Evolutionary conservation across 164 flowering plant species (phyloP).

Genomic region (Tetrastigma voinierianum): DNA sequence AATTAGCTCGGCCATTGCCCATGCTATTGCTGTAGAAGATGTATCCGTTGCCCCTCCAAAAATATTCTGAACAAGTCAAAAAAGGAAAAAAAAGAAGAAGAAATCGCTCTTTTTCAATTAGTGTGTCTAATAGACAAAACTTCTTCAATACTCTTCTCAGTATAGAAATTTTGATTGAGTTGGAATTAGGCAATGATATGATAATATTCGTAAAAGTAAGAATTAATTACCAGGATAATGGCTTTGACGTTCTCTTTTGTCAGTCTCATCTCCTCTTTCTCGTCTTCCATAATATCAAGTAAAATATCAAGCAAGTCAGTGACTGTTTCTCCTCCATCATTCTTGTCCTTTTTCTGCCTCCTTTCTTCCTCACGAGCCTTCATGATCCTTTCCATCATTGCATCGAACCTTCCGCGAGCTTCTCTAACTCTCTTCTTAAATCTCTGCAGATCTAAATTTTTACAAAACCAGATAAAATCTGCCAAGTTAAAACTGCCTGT

Average conservation of each 20-base stretch:
- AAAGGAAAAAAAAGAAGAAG: too few relatives aligned
- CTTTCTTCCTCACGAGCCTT: constrained; percentile 16
- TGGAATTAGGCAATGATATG: too few relatives aligned
- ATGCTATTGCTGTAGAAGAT: constrained; percentile 7
- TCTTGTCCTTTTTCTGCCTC: constrained; percentile 9
- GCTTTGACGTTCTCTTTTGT: constrained; percentile 23
- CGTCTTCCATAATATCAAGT: constrained; percentile 17
- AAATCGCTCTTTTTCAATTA: too few relatives aligned
- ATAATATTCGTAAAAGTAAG: too few relatives aligned
- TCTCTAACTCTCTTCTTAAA: too few relatives aligned
- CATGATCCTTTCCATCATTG: constrained; percentile 35
- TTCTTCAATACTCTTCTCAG: too few relatives aligned
- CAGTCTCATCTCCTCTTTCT: constrained; percentile 16
- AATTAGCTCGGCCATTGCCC: constrained; percentile 23
- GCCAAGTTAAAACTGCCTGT: too few relatives aligned
- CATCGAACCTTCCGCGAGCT: constrained; percentile 17
- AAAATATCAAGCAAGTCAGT: constrained; percentile 21
- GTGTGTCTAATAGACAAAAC: too few relatives aligned
- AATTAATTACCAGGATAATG: constrained; percentile 17
- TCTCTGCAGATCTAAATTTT: too few relatives aligned
- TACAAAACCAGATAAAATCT: too few relatives aligned
- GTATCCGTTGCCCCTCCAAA: constrained; percentile 20
- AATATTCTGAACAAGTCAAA: constrained; percentile 9
- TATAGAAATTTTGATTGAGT: too few relatives aligned
- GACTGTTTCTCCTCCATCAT: not conserved